Conservation (phyloP, 2,329 filamentous ascomycete genomes). For the Curvularia hawaiiensis region DNA sequence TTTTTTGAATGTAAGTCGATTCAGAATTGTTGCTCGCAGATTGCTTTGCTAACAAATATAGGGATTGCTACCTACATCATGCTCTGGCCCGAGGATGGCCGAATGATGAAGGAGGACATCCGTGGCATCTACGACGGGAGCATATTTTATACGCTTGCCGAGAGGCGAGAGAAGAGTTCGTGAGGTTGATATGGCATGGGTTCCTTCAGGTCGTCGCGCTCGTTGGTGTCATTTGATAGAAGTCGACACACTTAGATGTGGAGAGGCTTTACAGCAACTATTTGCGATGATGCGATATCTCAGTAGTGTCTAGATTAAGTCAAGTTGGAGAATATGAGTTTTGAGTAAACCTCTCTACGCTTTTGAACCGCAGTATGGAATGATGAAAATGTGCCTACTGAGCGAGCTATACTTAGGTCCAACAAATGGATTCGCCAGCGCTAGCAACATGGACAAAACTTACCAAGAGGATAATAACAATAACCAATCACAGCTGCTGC, state of each 20-base stretch:
- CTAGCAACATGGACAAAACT: too few species aligned
- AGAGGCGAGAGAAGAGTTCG: not conserved
- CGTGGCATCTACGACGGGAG: constrained; percentile 22
- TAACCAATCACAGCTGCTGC: too few species aligned
- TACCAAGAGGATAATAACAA: too few species aligned
- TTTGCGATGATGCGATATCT: too few species aligned
- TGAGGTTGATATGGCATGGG: not conserved
- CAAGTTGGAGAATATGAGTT: too few species aligned
- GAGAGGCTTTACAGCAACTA: not conserved
- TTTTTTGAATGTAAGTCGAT: constrained; percentile 22
- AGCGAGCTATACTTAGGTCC: too few species aligned
- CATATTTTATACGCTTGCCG: constrained; percentile 31
- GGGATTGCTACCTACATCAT: constrained; percentile 28
- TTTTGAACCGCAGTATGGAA: too few species aligned
- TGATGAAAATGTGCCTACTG: too few species aligned
- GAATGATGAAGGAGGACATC: constrained; percentile 21
- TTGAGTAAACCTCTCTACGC: too few species aligned
- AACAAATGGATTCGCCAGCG: too few species aligned
- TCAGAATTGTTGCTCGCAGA: not conserved
- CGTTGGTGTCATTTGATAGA: not conserved
- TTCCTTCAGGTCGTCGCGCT: not conserved
- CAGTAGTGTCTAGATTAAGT: too few species aligned
- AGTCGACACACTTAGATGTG: not conserved
- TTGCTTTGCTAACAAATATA: not conserved
- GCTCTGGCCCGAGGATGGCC: constrained; percentile 25